Percentiles rank a stretch among this genome's conserved stretches.
phyloP scores from a whole-genome alignment of 2,329 filamentous ascomycete species.

The Hypoxylon rubiginosum region DNA sequence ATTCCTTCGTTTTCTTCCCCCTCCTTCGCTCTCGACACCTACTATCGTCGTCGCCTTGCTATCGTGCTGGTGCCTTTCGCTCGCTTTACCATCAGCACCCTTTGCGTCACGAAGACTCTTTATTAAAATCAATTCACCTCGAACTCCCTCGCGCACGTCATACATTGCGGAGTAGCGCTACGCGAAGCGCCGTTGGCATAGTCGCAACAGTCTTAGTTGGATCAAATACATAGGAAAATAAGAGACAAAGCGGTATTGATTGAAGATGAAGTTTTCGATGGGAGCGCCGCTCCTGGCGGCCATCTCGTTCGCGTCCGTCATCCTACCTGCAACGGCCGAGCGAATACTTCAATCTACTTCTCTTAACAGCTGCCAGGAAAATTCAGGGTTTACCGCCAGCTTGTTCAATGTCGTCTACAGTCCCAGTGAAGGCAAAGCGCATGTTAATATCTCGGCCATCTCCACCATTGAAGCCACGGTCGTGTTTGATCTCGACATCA shows the following conservation, averaged over 20 bases:
- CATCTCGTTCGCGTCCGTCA: conserved; percentile 41
- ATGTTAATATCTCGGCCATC: conserved; percentile 78
- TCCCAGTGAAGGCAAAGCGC: conserved; percentile 72
- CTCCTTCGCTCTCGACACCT: conserved; percentile 1
- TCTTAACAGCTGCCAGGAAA: conserved; percentile 79
- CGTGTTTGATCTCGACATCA: conserved; percentile 75
- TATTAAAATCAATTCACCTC: conserved; percentile 6
- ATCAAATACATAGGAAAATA: conserved; percentile 3
- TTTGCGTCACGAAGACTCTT: conserved; percentile 4
- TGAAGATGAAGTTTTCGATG: conserved; percentile 33
- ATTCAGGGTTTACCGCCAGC: conserved; percentile 83
- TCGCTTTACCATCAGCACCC: conserved; percentile 28
- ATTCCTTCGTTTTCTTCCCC: conserved; percentile 14
- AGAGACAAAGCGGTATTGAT: conserved; percentile 16
- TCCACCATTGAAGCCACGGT: conserved; percentile 82
- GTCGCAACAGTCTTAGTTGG: conserved; percentile 19
- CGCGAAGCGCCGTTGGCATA: conserved; percentile 9
- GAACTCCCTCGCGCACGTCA: neutral
- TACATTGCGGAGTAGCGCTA: conserved; percentile 4
- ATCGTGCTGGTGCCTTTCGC: conserved; percentile 28
- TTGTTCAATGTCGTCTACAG: conserved; percentile 83
- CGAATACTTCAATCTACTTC: conserved; percentile 63
- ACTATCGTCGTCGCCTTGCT: conserved; percentile 1
- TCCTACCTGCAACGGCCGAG: conserved; percentile 45
- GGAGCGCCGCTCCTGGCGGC: conserved; percentile 31